These are phyloP conservation scores for Hyaloraphidium curvatum DNA, from an alignment of 192 early-diverging fungal genomes.

Conservation along the genomic window DNA sequence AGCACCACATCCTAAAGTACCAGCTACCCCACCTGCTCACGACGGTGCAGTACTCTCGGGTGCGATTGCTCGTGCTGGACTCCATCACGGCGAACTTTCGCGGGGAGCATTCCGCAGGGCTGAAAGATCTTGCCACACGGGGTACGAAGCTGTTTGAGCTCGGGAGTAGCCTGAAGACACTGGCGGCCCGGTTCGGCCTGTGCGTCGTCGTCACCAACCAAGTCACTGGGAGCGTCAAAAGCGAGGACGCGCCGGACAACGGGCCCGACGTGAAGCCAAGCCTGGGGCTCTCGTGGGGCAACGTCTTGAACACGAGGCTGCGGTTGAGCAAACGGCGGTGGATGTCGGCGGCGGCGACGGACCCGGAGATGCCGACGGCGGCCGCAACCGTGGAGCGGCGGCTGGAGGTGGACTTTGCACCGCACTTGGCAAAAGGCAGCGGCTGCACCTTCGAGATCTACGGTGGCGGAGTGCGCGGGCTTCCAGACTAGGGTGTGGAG, in stretches of 20 bases:
- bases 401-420: neutral
- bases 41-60: neutral
- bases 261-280: neutral
- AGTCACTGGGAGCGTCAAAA: neutral
- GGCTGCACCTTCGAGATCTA: too few relatives aligned
- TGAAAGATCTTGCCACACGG: neutral
- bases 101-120: neutral
- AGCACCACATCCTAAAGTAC: neutral
- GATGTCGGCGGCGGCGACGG: neutral
- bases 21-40: neutral
- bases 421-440: too few relatives aligned
- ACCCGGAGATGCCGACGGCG: neutral
- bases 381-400: neutral
- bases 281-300: neutral
- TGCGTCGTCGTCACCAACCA: conserved; percentile 1
- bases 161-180: too few relatives aligned
- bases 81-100: neutral
- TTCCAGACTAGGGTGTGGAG: too few relatives aligned
- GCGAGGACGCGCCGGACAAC: neutral
- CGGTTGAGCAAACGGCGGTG: neutral
- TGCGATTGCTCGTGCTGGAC: neutral
- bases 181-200: neutral
- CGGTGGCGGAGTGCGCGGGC: too few relatives aligned
- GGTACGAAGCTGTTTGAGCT: neutral
- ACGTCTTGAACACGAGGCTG: neutral